Percentiles rank a stretch among this genome's conserved stretches.
phyloP scores from a whole-genome alignment of 2,329 filamentous ascomycete genomes.

The Pseudocercospora fuligena region DNA sequence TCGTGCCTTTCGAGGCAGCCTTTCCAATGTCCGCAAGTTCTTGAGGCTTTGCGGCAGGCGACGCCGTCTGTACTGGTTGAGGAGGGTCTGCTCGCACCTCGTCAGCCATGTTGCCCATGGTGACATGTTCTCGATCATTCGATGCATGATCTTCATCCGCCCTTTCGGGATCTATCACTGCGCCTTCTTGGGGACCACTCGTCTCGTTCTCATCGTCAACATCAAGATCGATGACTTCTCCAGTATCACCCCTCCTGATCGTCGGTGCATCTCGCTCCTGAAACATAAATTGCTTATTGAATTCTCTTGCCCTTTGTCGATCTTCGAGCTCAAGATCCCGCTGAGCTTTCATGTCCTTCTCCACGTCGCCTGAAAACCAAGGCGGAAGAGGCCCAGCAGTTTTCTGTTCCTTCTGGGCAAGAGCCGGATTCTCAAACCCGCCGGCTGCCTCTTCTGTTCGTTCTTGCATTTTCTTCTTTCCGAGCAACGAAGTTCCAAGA shows the following conservation, averaged over 20 bases:
- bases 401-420: constrained; percentile 41
- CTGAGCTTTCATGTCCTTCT: constrained; percentile 62
- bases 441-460: constrained; percentile 62
- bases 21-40: neutral
- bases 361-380: constrained; percentile 68
- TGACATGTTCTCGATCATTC: constrained; percentile 29
- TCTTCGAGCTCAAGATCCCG: constrained; percentile 46
- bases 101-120: constrained; percentile 53
- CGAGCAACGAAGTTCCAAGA: constrained; percentile 65
- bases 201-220: constrained; percentile 47
- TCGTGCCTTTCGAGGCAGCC: no score
- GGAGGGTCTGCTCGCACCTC: constrained; percentile 43
- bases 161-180: constrained; percentile 48
- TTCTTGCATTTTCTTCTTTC: constrained; percentile 58
- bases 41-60: neutral
- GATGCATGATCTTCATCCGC: constrained; percentile 17
- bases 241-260: constrained; percentile 60
- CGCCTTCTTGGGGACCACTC: constrained; percentile 34
- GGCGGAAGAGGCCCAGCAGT: constrained; percentile 70
- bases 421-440: constrained; percentile 65
- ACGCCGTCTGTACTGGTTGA: neutral
- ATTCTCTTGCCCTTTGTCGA: constrained; percentile 63
- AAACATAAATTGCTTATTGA: constrained; percentile 64
- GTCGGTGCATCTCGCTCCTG: constrained; percentile 57
- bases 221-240: constrained; percentile 55